Percentiles rank a stretch among this genome's conserved stretches.
phyloP scores from a whole-genome alignment of 2,329 filamentous ascomycete genomes.

The Pochonia chlamydosporia region DNA sequence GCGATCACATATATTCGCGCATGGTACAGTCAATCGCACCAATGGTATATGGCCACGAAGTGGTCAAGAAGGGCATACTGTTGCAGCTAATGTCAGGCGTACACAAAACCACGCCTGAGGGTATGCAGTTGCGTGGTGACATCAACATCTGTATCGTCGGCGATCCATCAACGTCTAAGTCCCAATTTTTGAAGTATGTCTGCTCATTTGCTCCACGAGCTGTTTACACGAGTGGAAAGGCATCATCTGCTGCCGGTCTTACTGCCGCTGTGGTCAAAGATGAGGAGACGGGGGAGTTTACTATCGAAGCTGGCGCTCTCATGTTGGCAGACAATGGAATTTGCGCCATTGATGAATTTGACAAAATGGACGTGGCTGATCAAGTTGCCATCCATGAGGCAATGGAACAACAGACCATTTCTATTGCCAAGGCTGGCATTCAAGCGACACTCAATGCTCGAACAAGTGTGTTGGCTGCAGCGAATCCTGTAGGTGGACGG shows the following conservation, averaged over 20 bases:
- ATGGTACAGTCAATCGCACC: conserved; percentile 91
- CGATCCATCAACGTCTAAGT: conserved; percentile 94
- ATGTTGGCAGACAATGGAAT: conserved; percentile 98
- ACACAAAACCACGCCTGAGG: conserved; percentile 83
- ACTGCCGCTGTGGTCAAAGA: conserved; percentile 97
- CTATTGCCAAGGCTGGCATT: conserved; percentile 96
- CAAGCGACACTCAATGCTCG: conserved; percentile 95
- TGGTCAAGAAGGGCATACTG: conserved; percentile 94
- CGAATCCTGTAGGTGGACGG: conserved; percentile 92
- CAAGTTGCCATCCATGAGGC: conserved; percentile 99
- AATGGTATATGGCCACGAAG: conserved; percentile 94
- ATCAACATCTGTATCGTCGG: conserved; percentile 99
- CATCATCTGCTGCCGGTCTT: conserved; percentile 92
- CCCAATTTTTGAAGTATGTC: conserved; percentile 96
- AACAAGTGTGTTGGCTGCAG: conserved; percentile 90
- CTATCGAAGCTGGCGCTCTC: conserved; percentile 93
- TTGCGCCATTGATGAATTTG: conserved; percentile 97
- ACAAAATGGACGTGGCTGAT: conserved; percentile 98
- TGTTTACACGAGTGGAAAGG: conserved; percentile 96
- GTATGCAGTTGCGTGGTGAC: conserved; percentile 92
- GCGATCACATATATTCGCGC: conserved; percentile 88
- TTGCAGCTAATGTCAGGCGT: conserved; percentile 96
- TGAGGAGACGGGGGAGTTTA: conserved; percentile 97
- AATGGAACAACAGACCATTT: conserved; percentile 99
- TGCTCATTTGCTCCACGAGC: conserved; percentile 94